These are phyloP conservation scores for Setaria viridis DNA, from an alignment of 202 grass and related monocot genomes.

Conservation along the genomic window DNA sequence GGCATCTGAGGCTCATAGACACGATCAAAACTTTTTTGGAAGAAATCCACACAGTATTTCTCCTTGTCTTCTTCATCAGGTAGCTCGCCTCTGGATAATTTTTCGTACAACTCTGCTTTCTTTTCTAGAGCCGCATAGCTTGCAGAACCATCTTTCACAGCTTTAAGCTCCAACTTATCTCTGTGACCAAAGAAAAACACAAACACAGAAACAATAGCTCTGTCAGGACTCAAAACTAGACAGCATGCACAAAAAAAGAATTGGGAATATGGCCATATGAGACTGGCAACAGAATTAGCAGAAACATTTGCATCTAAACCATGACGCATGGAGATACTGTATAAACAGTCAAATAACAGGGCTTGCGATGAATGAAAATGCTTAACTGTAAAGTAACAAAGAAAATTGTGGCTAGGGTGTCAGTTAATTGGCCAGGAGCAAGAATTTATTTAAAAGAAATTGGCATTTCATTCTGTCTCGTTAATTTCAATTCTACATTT, in stretches of 20 bases:
- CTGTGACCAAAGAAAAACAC: conserved; percentile 46
- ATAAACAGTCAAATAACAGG: neutral
- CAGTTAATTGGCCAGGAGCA: conserved; percentile 9
- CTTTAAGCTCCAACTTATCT: conserved; percentile 97
- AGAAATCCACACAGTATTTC: conserved; percentile 99
- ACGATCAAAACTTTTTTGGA: conserved; percentile 73
- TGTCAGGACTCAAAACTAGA: conserved; percentile 8
- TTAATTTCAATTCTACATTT: neutral
- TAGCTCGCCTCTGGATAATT: conserved; percentile 74
- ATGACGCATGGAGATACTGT: conserved; percentile 22
- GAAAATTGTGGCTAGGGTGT: neutral
- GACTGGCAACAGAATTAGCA: neutral
- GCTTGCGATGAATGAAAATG: neutral
- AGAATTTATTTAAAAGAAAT: neutral
- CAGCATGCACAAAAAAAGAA: neutral
- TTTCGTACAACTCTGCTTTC: conserved; percentile 90
- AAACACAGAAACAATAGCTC: conserved; percentile 28
- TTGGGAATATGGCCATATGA: neutral
- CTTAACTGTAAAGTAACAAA: neutral
- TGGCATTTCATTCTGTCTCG: neutral
- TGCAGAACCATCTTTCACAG: conserved; percentile 75
- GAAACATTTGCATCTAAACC: neutral
- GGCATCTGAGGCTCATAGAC: conserved; percentile 57
- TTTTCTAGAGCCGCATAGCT: conserved; percentile 91
- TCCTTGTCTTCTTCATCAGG: conserved; percentile 94